phyloP scores from a whole-genome alignment of 106 monocot species.

The Allium sativum region DNA sequence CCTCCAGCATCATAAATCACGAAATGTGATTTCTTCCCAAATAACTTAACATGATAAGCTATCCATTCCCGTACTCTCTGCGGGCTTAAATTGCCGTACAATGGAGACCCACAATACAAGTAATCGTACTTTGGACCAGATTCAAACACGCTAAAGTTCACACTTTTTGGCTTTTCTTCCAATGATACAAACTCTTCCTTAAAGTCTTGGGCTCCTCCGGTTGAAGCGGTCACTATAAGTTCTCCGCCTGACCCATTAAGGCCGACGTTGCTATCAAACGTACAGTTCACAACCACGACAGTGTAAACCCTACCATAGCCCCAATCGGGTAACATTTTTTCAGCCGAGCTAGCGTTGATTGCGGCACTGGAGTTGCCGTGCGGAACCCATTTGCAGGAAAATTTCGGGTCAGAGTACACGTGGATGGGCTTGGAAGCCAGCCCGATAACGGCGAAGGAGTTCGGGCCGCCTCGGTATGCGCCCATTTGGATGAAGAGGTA shows the following conservation, averaged over 20 bases:
- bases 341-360: constrained; percentile 8
- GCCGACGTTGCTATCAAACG: constrained; percentile 30
- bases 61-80: constrained; percentile 68
- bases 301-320: constrained; percentile 82
- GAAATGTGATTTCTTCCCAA: constrained; percentile 48
- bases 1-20: constrained; percentile 81
- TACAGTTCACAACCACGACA: constrained; percentile 75
- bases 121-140: constrained; percentile 46
- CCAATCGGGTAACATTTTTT: constrained; percentile 73
- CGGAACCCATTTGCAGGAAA: constrained; percentile 55
- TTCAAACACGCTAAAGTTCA: constrained; percentile 11
- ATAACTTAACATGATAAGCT: constrained; percentile 53
- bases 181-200: constrained; percentile 25
- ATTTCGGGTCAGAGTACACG: constrained; percentile 47
- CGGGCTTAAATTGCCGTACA: constrained; percentile 60
- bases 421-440: constrained; percentile 72
- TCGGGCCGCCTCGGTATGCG: constrained; percentile 57
- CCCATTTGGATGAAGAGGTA: constrained; percentile 75
- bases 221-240: constrained; percentile 35
- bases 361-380: not conserved
- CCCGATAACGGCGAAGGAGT: constrained; percentile 63
- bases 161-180: constrained; percentile 27
- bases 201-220: not conserved
- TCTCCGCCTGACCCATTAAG: constrained; percentile 39
- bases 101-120: constrained; percentile 67